These are phyloP conservation scores for Eucalyptus tenuipes DNA, from an alignment of 345 rosid species.

Conservation along the genomic window DNA sequence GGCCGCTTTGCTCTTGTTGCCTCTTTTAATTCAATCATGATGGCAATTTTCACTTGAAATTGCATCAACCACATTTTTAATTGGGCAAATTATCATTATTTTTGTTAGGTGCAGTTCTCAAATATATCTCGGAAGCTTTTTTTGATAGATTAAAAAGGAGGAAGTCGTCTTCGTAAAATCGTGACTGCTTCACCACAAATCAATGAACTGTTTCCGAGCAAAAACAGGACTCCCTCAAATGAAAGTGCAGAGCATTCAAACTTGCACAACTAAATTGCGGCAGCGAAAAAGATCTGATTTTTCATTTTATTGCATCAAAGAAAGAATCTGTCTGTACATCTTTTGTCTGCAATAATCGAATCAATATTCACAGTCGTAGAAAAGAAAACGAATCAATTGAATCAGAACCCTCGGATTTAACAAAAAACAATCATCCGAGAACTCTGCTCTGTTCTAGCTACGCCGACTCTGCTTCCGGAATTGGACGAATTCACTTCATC, in stretches of 20 bases:
- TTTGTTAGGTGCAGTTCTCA: neutral
- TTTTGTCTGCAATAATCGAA: neutral
- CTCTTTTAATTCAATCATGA: neutral
- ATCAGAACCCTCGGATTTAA: neutral
- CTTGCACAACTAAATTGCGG: neutral
- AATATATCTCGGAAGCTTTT: neutral
- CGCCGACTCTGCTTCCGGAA: neutral
- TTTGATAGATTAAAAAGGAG: neutral
- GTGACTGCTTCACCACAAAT: neutral
- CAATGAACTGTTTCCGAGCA: neutral
- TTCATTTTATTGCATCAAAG: neutral
- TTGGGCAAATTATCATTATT: neutral
- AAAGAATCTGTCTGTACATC: neutral
- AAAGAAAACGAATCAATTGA: neutral
- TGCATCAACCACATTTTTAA: rapidly evolving
- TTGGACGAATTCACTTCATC: neutral
- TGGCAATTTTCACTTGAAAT: neutral
- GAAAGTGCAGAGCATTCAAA: neutral
- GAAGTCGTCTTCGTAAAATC: neutral
- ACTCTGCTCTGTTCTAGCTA: neutral
- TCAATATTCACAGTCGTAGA: neutral
- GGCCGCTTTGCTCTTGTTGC: neutral
- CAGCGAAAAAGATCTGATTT: neutral
- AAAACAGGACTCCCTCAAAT: neutral
- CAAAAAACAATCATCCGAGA: neutral